phyloP scores from a whole-genome alignment of 371 early-diverging fungal genomes.

The Mucor mucedo region DNA sequence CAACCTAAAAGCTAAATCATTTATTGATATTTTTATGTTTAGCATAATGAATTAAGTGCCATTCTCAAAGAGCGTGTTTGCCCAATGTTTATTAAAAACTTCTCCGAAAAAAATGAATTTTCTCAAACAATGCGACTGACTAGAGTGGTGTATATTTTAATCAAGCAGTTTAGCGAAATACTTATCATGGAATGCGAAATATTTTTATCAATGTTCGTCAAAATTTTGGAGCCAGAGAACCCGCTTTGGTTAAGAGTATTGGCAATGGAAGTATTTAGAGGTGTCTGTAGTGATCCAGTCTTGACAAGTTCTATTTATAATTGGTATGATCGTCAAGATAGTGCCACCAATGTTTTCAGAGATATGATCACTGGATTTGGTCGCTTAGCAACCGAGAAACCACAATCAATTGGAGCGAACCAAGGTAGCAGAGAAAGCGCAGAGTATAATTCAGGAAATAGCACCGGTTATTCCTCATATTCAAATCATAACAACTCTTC shows the following conservation, averaged over 20 bases:
- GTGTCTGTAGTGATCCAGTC: conserved; percentile 64
- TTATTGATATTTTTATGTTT: neutral
- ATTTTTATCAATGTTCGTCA: conserved; percentile 86
- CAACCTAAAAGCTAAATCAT: neutral
- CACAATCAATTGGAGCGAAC: conserved; percentile 65
- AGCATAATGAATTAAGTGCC: conserved; percentile 77
- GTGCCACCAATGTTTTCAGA: conserved; percentile 77
- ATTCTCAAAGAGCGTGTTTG: conserved; percentile 83
- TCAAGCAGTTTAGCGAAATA: conserved; percentile 77
- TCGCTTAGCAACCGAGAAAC: conserved; percentile 80
- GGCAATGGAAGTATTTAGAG: conserved; percentile 84
- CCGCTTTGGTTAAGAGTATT: conserved; percentile 90
- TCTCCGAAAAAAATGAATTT: conserved; percentile 89
- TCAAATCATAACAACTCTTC: conserved; percentile 9
- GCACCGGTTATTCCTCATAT: conserved; percentile 5
- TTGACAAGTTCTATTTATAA: conserved; percentile 72
- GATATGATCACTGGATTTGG: conserved; percentile 84
- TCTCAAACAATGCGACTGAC: conserved; percentile 83
- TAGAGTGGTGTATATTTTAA: conserved; percentile 80
- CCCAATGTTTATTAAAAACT: conserved; percentile 86
- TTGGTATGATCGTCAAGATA: conserved; percentile 75
- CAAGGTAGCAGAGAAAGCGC: conserved; percentile 57
- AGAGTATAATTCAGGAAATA: conserved; percentile 28
- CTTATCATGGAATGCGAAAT: conserved; percentile 92
- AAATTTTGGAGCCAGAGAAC: conserved; percentile 79